Evolutionary conservation across 352 stramenopile genomes (phyloP).

Genomic region (Globisporangium carolinianum): DNA sequence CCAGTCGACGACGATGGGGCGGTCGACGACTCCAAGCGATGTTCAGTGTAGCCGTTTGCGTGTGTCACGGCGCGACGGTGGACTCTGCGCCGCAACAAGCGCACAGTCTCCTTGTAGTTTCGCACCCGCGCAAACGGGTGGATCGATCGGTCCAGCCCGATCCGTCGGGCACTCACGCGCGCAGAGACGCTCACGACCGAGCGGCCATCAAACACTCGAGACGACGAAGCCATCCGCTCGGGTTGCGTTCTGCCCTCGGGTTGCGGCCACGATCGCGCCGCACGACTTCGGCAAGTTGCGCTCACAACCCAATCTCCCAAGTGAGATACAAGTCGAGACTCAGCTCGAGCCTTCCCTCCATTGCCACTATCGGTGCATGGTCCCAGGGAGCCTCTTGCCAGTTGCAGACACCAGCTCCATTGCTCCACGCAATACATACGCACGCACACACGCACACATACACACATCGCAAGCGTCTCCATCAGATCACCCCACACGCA

Average conservation of each 20-base stretch:
- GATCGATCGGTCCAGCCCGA: not conserved
- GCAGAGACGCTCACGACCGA: not conserved
- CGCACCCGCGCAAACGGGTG: not conserved
- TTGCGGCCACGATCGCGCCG: no score
- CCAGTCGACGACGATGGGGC: no score
- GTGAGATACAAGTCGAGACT: slow-evolving; percentile 17
- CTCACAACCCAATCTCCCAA: slow-evolving; percentile 18
- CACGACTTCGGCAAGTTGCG: no score
- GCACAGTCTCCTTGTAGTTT: not conserved
- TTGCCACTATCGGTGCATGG: not conserved
- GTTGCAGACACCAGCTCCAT: slow-evolving; percentile 8
- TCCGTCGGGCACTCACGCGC: not conserved
- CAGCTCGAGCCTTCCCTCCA: slow-evolving; percentile 1
- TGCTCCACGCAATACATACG: not conserved
- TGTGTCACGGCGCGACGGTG: not conserved
- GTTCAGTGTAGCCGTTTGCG: not conserved
- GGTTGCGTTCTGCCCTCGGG: no score
- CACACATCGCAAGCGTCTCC: not conserved
- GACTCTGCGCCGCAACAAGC: not conserved
- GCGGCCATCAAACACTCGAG: not conserved
- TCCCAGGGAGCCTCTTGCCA: not conserved
- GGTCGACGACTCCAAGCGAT: no score
- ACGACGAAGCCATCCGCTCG: slow-evolving; percentile 2
- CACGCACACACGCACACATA: not conserved
- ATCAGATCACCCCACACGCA: not conserved